Evolutionary conservation across 2,329 filamentous ascomycete genomes (phyloP).

Genomic region (Penicillium crustosum): DNA sequence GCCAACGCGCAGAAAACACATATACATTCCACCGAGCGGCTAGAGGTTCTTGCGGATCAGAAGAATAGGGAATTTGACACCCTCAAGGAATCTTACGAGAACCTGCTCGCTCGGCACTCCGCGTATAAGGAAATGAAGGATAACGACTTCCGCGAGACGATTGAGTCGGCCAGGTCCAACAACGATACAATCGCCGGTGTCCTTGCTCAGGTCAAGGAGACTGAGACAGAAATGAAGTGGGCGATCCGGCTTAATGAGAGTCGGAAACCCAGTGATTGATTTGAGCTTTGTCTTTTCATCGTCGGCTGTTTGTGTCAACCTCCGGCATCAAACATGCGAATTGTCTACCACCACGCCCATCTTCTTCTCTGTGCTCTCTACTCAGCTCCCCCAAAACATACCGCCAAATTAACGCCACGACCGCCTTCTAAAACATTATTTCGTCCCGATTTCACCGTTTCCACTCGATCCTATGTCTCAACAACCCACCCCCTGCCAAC

Average conservation of each 20-base stretch:
- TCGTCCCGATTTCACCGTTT: not conserved
- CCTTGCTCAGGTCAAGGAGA: conserved; percentile 43
- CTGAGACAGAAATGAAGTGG: conserved; percentile 50
- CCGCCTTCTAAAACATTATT: not conserved
- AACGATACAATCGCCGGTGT: conserved; percentile 38
- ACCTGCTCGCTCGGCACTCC: conserved; percentile 41
- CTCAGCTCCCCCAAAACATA: not conserved
- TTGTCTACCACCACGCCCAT: not conserved
- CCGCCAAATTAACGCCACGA: not conserved
- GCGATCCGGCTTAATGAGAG: conserved; percentile 44
- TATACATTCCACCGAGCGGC: conserved; percentile 38
- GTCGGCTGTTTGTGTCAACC: not conserved
- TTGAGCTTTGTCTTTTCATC: not conserved
- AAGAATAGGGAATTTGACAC: conserved; percentile 46
- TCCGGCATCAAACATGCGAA: not conserved
- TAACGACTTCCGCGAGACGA: conserved; percentile 36
- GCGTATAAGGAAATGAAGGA: conserved; percentile 46
- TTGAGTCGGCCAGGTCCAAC: conserved; percentile 32
- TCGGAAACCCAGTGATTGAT: conserved; percentile 24
- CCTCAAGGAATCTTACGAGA: conserved; percentile 42
- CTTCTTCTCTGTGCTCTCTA: not conserved
- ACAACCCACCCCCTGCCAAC: not conserved
- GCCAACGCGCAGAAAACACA: conserved; percentile 39
- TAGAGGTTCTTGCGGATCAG: conserved; percentile 49
- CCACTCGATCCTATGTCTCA: not conserved